Conservation (phyloP, 768 basidiomycete species). For the Galerina marginata region DNA sequence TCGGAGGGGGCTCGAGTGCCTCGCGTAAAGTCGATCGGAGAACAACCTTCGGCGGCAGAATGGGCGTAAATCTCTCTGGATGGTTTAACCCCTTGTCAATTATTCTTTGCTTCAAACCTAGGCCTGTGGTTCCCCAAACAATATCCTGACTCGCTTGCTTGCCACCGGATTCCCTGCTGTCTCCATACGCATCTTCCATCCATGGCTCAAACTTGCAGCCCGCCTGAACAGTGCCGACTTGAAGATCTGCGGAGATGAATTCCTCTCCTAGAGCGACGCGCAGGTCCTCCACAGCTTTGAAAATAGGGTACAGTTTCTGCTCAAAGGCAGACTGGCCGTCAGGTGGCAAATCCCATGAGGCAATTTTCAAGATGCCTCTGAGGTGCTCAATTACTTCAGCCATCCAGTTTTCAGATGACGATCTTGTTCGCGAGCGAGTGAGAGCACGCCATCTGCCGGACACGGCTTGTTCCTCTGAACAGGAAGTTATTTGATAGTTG, state of each 20-base stretch:
- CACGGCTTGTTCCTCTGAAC: constrained; percentile 29
- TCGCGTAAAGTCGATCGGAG: constrained; percentile 25
- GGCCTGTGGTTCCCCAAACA: constrained; percentile 23
- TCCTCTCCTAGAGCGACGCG: constrained; percentile 32
- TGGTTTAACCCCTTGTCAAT: constrained; percentile 1
- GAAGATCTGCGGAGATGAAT: constrained; percentile 31
- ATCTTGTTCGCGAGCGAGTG: constrained; percentile 20
- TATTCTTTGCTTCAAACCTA: constrained; percentile 22
- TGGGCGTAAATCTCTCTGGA: constrained; percentile 4
- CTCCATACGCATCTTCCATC: constrained; percentile 35
- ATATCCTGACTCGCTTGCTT: constrained; percentile 5
- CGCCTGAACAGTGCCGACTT: constrained; percentile 12
- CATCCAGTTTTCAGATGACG: constrained; percentile 25
- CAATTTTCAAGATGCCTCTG: constrained; percentile 10
- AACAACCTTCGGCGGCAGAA: constrained; percentile 24
- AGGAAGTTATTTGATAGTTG: background rate
- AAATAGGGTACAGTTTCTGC: constrained; percentile 30
- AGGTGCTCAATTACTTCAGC: constrained; percentile 14
- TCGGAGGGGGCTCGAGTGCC: constrained; percentile 20
- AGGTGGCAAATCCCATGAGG: constrained; percentile 15
- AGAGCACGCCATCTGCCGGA: constrained; percentile 30
- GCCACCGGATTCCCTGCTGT: constrained; percentile 10
- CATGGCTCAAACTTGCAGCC: constrained; percentile 13
- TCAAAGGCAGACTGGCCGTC: constrained; percentile 22
- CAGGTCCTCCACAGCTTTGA: constrained; percentile 30